Evolutionary conservation across 2,329 filamentous ascomycete species (phyloP), one percentile per base, ranked within the genome.

Genomic region (Aspergillus sp.): DNA sequence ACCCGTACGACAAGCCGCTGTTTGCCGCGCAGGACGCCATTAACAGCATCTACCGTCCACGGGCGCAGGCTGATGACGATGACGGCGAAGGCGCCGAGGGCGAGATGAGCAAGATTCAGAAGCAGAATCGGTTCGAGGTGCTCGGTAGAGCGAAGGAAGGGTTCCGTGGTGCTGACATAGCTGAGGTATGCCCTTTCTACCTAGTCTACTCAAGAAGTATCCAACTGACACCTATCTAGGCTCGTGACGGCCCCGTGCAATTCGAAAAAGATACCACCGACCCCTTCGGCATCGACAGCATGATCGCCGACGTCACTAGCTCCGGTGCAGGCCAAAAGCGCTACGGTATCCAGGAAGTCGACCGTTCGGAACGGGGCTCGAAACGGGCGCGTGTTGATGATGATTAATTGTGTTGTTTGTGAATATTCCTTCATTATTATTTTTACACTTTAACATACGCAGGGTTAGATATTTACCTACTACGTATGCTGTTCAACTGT

Each of bases 1-100:
- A 99, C 72, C 88, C 89, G 0, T 99, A 98, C 79, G 95, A 98
- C 76, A 98, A 98, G 79, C 95, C 95, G 19, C 82, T 99, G 7
- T 99, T 99, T 74, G 93, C 93, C 0, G 94, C 95, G 13, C 92
- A 97, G 74, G 94, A 98, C 73, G 94, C 92, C 8, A 92, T 97
- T 70, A 95, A 87, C 79, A 94, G 89, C 75, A 98, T 99, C 67
- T 99, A 99, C 78, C 86, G 92, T 36, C 92, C 94, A 1, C 86
- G 86, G 21, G 86, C 90, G 23, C 82, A 84, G 47, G 88, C 89
- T 59, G 86, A 89, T 70, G 90, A 89, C 53, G 91, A 92, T 48
- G 89, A 91, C 17, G 91, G 92, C 53, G 92, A 89, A 39, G 89
- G 85, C 0, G 94, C 90, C 0, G 91, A 93, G 62, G 87, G 85